Conservation (phyloP, 306 rosid genomes). For the Canavalia gladiata region DNA sequence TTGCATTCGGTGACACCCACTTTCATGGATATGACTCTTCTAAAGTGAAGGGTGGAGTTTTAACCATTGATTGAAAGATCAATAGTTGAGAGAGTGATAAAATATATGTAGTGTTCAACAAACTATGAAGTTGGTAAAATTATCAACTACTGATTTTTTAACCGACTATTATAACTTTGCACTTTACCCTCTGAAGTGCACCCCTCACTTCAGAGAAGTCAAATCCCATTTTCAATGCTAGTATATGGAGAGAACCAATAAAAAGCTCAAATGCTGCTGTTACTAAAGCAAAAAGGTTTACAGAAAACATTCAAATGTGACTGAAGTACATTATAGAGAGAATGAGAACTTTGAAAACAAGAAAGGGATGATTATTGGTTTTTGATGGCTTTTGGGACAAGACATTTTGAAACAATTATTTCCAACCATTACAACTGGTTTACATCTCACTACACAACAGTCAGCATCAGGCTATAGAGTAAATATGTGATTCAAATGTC, state of each 20-base stretch:
- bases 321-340: not conserved
- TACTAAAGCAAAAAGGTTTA: not conserved
- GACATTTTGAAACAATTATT: conserved; percentile 14
- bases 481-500: conserved; percentile 26
- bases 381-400: not conserved
- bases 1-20: not conserved
- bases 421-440: not conserved
- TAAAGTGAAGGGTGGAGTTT: too few relatives aligned
- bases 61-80: too few relatives aligned
- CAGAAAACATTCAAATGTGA: not conserved
- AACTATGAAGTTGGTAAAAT: too few relatives aligned
- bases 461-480: not conserved
- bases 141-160: too few relatives aligned
- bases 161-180: too few relatives aligned
- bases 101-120: too few relatives aligned
- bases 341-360: not conserved
- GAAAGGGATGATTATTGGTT: conserved; percentile 2
- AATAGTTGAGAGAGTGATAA: too few relatives aligned
- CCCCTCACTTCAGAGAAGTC: too few relatives aligned
- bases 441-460: not conserved
- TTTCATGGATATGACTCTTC: too few relatives aligned
- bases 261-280: not conserved
- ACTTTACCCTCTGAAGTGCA: too few relatives aligned
- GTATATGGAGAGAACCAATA: not conserved
- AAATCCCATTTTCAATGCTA: not conserved